phyloP scores from a whole-genome alignment of 2,329 filamentous ascomycete genomes.

The Xylariomycetidae sp. region DNA sequence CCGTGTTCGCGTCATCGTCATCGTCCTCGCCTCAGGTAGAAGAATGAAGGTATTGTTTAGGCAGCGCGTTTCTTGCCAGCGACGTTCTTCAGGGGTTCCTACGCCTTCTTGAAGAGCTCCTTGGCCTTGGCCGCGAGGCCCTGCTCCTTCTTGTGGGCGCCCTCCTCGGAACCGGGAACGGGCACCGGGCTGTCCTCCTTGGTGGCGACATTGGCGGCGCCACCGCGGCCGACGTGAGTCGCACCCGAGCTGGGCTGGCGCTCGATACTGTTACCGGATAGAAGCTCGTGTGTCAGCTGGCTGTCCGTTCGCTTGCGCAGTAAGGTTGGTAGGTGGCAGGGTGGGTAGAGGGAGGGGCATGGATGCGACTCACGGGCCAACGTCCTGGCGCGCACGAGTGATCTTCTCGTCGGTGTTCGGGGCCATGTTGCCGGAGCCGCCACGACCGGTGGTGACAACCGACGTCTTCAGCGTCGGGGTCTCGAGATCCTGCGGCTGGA shows the following conservation, averaged over 20 bases:
- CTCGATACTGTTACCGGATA: constrained; percentile 33
- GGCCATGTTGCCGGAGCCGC: constrained; percentile 84
- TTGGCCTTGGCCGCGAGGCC: constrained; percentile 38
- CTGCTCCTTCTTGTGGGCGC: constrained; percentile 25
- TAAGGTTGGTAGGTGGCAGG: constrained; percentile 10
- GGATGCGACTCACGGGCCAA: constrained; percentile 56
- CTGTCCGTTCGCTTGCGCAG: not conserved
- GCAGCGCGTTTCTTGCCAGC: not conserved
- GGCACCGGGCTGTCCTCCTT: constrained; percentile 44
- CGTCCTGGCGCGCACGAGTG: constrained; percentile 77
- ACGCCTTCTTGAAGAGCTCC: constrained; percentile 44
- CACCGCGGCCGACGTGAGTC: constrained; percentile 66
- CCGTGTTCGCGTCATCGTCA: too few relatives aligned
- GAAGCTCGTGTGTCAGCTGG: constrained; percentile 1
- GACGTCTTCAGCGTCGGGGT: constrained; percentile 79
- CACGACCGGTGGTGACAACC: constrained; percentile 85
- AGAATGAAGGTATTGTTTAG: too few relatives aligned
- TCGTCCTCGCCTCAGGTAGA: too few relatives aligned
- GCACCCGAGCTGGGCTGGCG: constrained; percentile 52
- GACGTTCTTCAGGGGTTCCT: constrained; percentile 15
- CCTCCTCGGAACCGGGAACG: constrained; percentile 29
- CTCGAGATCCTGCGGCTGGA: constrained; percentile 59
- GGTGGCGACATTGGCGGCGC: constrained; percentile 63
- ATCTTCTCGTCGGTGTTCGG: constrained; percentile 63
- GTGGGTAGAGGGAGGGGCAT: constrained; percentile 19